These are phyloP conservation scores for Mortierella sp. DNA, from an alignment of 371 early-diverging fungal genomes.

Conservation along the genomic window DNA sequence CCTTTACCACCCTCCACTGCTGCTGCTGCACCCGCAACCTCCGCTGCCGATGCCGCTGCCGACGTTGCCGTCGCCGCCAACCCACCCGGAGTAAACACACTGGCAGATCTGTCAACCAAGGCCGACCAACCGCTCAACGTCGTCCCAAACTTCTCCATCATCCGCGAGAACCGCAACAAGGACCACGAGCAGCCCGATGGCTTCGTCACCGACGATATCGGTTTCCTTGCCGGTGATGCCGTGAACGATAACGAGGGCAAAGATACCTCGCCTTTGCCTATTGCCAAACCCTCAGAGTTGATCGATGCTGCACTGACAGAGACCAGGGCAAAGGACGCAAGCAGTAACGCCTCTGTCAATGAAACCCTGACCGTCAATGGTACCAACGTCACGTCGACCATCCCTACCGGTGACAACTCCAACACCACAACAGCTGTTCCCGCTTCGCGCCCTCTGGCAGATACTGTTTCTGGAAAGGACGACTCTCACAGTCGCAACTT, in stretches of 20 bases:
- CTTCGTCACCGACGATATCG: conserved; percentile 19
- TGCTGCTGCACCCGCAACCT: background rate
- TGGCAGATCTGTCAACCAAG: conserved; percentile 15
- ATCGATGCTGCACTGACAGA: conserved; percentile 14
- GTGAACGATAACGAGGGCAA: conserved; percentile 22
- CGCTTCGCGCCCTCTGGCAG: background rate
- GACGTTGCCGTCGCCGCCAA: background rate
- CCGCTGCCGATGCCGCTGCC: no score
- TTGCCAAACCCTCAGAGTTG: conserved; percentile 26
- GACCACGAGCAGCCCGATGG: background rate
- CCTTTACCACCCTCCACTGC: background rate
- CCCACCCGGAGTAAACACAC: background rate
- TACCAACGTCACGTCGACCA: background rate
- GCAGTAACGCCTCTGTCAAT: background rate
- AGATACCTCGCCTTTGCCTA: conserved; percentile 19
- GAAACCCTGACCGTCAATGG: background rate
- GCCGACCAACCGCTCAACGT: conserved; percentile 29
- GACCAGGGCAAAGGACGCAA: background rate
- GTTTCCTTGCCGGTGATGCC: conserved; percentile 30
- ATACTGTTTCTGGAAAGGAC: background rate
- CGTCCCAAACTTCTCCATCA: conserved; percentile 8
- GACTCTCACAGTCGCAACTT: conserved; percentile 8
- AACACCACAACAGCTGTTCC: background rate
- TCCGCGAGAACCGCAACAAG: conserved; percentile 5
- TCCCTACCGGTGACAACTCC: background rate